Conservation (phyloP, 148 eudicot species). For the Amaranthus hypochondriacus region DNA sequence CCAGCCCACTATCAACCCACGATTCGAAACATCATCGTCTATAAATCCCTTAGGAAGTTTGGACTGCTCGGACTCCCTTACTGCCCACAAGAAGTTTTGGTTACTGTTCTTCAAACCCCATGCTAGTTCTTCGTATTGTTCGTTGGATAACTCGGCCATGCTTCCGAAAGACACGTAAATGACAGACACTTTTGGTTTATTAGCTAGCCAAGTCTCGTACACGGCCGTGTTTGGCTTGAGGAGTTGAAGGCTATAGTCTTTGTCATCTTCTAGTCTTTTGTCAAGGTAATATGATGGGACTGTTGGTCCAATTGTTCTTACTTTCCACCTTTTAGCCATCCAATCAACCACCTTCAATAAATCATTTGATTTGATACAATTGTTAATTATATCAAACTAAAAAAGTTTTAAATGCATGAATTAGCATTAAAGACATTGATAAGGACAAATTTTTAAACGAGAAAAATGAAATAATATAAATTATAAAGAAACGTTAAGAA, state of each 20-base stretch:
- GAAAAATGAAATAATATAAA: too few species aligned
- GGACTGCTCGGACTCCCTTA: constrained; percentile 34
- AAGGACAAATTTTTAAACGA: too few species aligned
- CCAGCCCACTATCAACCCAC: constrained; percentile 46
- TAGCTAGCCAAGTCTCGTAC: constrained; percentile 41
- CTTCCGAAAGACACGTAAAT: constrained; percentile 66
- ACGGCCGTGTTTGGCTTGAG: constrained; percentile 24
- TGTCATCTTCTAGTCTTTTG: constrained; percentile 42
- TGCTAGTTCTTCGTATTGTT: constrained; percentile 50
- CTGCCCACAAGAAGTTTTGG: constrained; percentile 51
- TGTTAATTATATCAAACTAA: too few species aligned
- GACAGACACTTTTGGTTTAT: constrained; percentile 39
- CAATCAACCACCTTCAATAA: constrained; percentile 32
- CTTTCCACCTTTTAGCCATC: constrained; percentile 36
- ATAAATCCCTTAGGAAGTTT: constrained; percentile 38
- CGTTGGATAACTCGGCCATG: constrained; percentile 26
- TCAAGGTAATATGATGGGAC: constrained; percentile 50
- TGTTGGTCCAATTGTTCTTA: constrained; percentile 52
- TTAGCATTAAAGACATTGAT: too few species aligned
- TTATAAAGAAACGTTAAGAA: too few species aligned
- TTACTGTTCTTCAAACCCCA: constrained; percentile 27
- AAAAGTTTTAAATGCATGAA: too few species aligned
- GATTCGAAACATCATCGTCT: constrained; percentile 1
- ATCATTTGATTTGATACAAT: too few species aligned
- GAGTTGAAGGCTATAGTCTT: constrained; percentile 41